Evolutionary conservation across 2,329 filamentous ascomycete genomes (phyloP), one percentile per base, ranked within the genome.

Genomic region (Hymenoscyphus repandus): DNA sequence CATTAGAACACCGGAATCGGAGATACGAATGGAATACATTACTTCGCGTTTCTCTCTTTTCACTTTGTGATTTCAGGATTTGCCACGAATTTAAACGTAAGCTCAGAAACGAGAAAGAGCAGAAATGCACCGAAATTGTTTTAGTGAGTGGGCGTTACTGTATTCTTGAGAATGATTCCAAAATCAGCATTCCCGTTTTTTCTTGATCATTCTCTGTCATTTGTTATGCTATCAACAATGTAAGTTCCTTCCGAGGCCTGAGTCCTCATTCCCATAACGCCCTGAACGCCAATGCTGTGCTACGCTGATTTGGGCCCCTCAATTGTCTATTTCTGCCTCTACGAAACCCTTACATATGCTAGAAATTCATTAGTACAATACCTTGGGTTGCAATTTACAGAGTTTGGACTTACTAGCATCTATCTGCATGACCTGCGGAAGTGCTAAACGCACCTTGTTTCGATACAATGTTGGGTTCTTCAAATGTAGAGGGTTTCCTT

Each of bases 391-490:
- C 22, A 27, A 7, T 4, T 27, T 27, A 4, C 7, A 27, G 22
- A 31, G 34, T 11, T 38, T 53, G 20, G 33, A 88, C 90, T 82
- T 76, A 96, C 92, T 95, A 52, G 93, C 93, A 80, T 99, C 93
- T 67, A 99, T 96, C 74, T 99, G 91, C 66, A 80, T 80, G 47
- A 99, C 74, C 68, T 93, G 86, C 51, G 93, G 93, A 69, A 99
- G 70, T 32, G 90, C 87, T 68, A 99, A 71, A 52, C 86, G 79
- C 39, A 99, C 83, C 72, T 99, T 99, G 72, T 96, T 97, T 64
- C 93, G 77, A 70, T 99, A 99, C 54, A 96, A 71, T 1, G 88
- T 88, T n/a, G 88, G 87, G 4, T 80, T 82, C 49, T 78, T 79
- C 54, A 83, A 75, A 72, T 99, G 93, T 61, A 99, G 69, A 22